phyloP scores from a whole-genome alignment of 257 asterid genomes.

The Scutellaria baicalensis region DNA sequence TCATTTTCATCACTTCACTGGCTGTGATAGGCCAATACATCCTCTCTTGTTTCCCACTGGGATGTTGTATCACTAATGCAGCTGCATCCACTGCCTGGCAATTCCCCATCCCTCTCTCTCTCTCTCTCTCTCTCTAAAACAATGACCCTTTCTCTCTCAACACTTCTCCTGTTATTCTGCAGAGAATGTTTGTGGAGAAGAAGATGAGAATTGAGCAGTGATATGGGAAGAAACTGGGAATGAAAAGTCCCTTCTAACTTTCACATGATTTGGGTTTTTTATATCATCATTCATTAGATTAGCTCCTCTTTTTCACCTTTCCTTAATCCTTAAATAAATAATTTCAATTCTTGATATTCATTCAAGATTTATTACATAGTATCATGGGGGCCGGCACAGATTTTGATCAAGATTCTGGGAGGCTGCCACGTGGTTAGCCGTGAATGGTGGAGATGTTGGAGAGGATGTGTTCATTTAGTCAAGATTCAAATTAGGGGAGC shows the following conservation, averaged over 20 bases:
- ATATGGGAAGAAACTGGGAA: constrained; percentile 12
- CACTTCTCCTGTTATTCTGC: neutral
- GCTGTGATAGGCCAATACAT: constrained; percentile 48
- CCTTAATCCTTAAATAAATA: neutral
- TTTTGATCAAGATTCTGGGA: constrained; percentile 13
- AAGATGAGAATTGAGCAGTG: constrained; percentile 6
- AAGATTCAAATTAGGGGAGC: constrained; percentile 9
- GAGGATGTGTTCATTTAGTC: constrained; percentile 3
- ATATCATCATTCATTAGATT: neutral
- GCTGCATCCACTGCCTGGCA: constrained; percentile 72
- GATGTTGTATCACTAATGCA: constrained; percentile 60
- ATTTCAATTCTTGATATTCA: neutral
- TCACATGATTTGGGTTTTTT: neutral
- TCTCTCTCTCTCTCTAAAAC: neutral
- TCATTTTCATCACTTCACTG: constrained; percentile 53
- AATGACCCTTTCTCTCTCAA: neutral
- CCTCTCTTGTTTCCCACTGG: constrained; percentile 51
- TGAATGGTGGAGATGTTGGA: constrained; percentile 17
- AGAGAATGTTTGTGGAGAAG: constrained; percentile 18
- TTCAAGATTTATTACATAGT: neutral
- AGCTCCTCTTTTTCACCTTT: neutral
- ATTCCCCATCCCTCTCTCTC: constrained; percentile 49
- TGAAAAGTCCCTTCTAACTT: neutral
- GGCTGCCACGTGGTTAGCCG: constrained; percentile 25
- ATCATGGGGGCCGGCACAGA: constrained; percentile 32